A percentile compares a stretch with the other conserved stretches of the same genome.
These are phyloP conservation scores for Vararia minispora DNA, from an alignment of 768 basidiomycete species.

Conservation along the genomic window DNA sequence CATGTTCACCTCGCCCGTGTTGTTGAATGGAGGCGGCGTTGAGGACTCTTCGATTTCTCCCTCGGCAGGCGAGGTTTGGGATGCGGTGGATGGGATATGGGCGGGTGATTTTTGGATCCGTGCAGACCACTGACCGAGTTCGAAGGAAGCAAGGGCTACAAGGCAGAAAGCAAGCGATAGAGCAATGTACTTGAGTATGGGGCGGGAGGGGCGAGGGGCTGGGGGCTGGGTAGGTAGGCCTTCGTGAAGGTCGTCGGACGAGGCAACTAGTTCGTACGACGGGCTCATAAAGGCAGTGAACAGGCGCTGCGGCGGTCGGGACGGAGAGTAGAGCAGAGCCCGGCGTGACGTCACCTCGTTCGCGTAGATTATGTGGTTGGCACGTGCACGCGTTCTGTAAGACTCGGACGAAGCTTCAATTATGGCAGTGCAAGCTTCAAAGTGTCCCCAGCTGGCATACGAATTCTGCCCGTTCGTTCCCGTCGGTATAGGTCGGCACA, in stretches of 20 bases:
- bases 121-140: conserved; percentile 10
- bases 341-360: too few relatives aligned
- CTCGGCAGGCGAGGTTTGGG: not conserved
- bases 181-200: conserved; percentile 3
- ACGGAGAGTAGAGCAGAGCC: too few relatives aligned
- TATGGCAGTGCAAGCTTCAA: too few relatives aligned
- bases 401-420: too few relatives aligned
- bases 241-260: conserved; percentile 1
- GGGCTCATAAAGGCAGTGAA: too few relatives aligned
- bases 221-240: not conserved
- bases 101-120: conserved; percentile 1
- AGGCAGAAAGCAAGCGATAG: conserved; percentile 3
- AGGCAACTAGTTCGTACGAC: conserved; percentile 6
- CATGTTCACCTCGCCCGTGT: conserved; percentile 20
- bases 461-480: too few relatives aligned
- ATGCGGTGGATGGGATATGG: not conserved
- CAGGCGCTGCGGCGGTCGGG: too few relatives aligned
- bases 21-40: conserved; percentile 6
- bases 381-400: too few relatives aligned
- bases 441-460: too few relatives aligned
- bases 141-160: conserved; percentile 9
- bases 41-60: not conserved
- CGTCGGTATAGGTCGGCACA: too few relatives aligned
- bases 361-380: too few relatives aligned
- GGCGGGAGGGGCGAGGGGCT: not conserved